Conservation (phyloP, 1,139 yeast genomes). For the Suhomyces bokatorum region DNA sequence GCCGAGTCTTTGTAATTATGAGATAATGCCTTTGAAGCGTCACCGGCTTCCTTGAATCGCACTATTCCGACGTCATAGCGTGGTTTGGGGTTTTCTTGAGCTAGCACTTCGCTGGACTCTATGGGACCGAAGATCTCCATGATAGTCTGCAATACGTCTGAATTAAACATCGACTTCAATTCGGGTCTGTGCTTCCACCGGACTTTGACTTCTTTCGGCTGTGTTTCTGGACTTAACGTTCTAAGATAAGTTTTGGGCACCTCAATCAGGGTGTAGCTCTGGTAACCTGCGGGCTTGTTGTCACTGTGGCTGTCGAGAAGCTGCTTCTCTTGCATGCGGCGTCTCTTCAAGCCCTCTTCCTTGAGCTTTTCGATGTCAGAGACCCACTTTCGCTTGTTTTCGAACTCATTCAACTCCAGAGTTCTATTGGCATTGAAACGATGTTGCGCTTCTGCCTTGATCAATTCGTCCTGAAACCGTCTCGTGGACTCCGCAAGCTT, state of each 20-base stretch:
- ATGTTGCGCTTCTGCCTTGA: constrained; percentile 28
- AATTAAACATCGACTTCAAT: constrained; percentile 31
- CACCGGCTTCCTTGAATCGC: constrained; percentile 25
- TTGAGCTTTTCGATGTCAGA: constrained; percentile 29
- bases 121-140: constrained; percentile 52
- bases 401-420: constrained; percentile 6
- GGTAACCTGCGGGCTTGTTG: constrained; percentile 13
- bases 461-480: constrained; percentile 36
- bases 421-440: constrained; percentile 7
- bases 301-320: neutral
- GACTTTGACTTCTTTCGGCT: constrained; percentile 20
- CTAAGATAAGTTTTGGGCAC: constrained; percentile 7
- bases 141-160: constrained; percentile 34
- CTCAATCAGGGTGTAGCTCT: constrained; percentile 24
- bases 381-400: constrained; percentile 13
- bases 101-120: constrained; percentile 16
- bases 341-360: constrained; percentile 33
- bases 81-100: constrained; percentile 17
- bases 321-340: constrained; percentile 25
- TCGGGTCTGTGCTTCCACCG: constrained; percentile 49
- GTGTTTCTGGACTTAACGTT: neutral
- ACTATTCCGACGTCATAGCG: constrained; percentile 44
- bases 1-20: constrained; percentile 47
- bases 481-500: constrained; percentile 29
- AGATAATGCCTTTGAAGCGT: constrained; percentile 34